Evolutionary conservation across 768 basidiomycete genomes (phyloP).

Genomic region (Leccinum ochraceum): DNA sequence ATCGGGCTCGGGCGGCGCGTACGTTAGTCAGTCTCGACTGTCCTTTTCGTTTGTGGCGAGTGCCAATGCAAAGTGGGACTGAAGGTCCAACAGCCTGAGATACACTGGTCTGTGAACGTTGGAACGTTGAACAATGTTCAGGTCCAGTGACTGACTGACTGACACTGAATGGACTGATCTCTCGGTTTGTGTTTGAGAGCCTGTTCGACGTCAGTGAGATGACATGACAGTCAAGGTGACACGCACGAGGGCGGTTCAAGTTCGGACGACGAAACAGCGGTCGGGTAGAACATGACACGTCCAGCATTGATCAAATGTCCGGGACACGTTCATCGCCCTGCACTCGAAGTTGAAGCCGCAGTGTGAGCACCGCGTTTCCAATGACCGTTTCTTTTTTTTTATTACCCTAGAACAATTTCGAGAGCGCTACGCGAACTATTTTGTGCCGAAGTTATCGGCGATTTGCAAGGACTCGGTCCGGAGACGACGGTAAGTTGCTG

Average conservation of each 20-base stretch:
- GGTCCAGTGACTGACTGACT: not conserved
- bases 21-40: conserved; percentile 23
- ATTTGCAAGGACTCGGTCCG: too few species aligned
- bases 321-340: conserved; percentile 89
- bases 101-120: conserved; percentile 16
- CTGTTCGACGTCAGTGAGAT: conserved; percentile 8
- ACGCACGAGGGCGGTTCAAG: too few species aligned
- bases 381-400: too few species aligned
- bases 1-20: conserved; percentile 31
- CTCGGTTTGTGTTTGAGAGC: conserved; percentile 30
- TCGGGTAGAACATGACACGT: too few species aligned
- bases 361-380: too few species aligned
- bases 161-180: conserved; percentile 27
- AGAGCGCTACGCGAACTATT: too few species aligned
- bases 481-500: too few species aligned
- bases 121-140: not conserved
- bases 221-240: too few species aligned
- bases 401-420: too few species aligned
- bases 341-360: conserved; percentile 53
- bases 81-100: conserved; percentile 23
- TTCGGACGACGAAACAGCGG: too few species aligned
- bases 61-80: conserved; percentile 21
- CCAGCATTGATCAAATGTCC: conserved; percentile 85
- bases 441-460: too few species aligned
- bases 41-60: not conserved